Base-by-base conservation (phyloP, 805 yeast genomes). In the Candida namnaoensis region DNA sequence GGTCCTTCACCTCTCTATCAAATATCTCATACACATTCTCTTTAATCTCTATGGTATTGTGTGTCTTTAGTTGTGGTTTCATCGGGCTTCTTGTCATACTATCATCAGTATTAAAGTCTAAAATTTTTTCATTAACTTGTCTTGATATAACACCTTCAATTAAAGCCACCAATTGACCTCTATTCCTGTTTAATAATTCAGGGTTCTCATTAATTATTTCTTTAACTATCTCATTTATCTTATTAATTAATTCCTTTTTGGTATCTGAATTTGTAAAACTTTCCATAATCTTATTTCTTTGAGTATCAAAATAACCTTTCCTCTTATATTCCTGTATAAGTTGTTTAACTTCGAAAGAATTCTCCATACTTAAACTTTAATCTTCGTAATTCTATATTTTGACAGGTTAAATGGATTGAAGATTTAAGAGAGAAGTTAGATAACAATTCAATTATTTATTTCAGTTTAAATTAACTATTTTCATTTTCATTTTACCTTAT, bases 151-250 rank as follows among this genome's bases (percentile, higher is more conserved):
- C 41, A 24, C 59, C 59, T 26, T 44, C 51, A 4, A 55, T 43
- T 38, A 51, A 30, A 2, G 52, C 59, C 7, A 53, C 49, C 9
- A 51, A 41, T n/a, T 50, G 53, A 0, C 55, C 57, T 27, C 44
- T 47, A 42, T 54, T 52, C 39, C 41, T 46, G 15, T 51, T 42
- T 10, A 51, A 41, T 24, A 55, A 30, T 23, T 48, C 50, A 7
- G 59, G 59, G 32, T 53, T 46, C 37, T 44, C 26, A 5, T 43
- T 27, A 4, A 53, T 48, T 5, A 51, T 45, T 32, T 36, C 39
- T 6, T 32, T 34, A 25, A 53, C 55, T 0, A 47, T 41, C 2
- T 35, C 26, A 36, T 47, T 41, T 13, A 53, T 46, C 5, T 41
- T 38, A 3, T 36, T 42, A 0, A 51, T 23, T 10, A 55, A 40